Base-by-base conservation (phyloP, 2,329 filamentous ascomycete species). In the Magnaporthales sp. region DNA sequence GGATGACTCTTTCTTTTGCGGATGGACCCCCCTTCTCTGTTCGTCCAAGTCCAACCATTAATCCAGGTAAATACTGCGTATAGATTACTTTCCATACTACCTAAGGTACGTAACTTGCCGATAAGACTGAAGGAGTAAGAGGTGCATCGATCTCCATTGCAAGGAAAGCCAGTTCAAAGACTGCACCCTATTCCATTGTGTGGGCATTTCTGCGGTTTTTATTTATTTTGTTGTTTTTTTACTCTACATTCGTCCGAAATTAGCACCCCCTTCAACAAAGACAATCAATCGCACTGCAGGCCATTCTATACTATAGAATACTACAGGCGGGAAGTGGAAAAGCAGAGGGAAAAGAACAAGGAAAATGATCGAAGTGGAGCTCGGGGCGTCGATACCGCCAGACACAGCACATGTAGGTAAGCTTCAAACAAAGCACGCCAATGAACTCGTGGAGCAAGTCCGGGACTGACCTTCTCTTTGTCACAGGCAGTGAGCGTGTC, bases 401-500 rank as follows among this genome's bases (percentile, higher is more conserved):
- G 88, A 93, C 75, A 93, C 91, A 67, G 86, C 89, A 67, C 91
- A 94, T 81, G 90, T 92, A 81, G 80, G 86, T 83, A 58, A 32
- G 61, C 27, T 68, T 6, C 56, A 13, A 66, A 26, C 2, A 62
- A 61, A 10, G 58, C 29, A 9, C 51, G 29, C 27, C 56, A n/a
- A 10, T 22, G 24, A 27, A 7, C 26, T 11, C n/a, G 7, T n/a
- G n/a, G 27, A 27, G 10, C 6, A n/a, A 30, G 32, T 31, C 31
- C 64, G 13, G 24, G 30, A 67, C 32, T 63, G 4, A 22, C 24
- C 22, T 31, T 31, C 3, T n/a, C 51, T 61, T 22, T n/a, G 22
- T 8, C 22, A 2, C 66, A 97, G 93, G 95, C 94, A 70, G 92
- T 98, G 70, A 98, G 94, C 77, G 94, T 98, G 58, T 98, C 95